A percentile compares a stretch with the other conserved stretches of the same genome.
phyloP scores from a whole-genome alignment of 345 rosid genomes.

The Brassica napus region DNA sequence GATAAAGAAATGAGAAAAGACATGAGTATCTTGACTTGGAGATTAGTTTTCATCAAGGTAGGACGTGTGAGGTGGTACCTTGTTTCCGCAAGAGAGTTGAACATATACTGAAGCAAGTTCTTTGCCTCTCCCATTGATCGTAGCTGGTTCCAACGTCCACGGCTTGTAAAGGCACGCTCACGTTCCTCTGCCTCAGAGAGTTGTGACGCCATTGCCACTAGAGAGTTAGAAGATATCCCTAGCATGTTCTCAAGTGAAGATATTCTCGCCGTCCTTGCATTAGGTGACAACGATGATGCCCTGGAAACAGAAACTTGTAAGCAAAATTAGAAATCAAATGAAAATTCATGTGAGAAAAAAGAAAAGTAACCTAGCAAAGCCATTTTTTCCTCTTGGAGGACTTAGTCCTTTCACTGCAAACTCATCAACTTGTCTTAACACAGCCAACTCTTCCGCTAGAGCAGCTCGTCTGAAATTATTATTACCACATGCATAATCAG shows the following conservation, averaged over 20 bases:
- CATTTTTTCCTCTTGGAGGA: constrained; percentile 93
- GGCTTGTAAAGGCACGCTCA: constrained; percentile 81
- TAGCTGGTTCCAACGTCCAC: constrained; percentile 98
- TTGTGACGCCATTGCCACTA: constrained; percentile 98
- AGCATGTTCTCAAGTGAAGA: constrained; percentile 95
- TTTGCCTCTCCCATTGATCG: constrained; percentile 99
- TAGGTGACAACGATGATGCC: constrained; percentile 93
- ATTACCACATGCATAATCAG: constrained; percentile 4
- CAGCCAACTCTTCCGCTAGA: constrained; percentile 84
- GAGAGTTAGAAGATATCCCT: constrained; percentile 86
- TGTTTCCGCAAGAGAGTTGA: constrained; percentile 79
- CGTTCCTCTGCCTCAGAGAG: constrained; percentile 98
- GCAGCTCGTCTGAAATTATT: constrained; percentile 75
- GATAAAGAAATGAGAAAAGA: constrained; percentile 1
- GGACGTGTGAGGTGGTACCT: constrained; percentile 51
- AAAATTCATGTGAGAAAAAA: background rate
- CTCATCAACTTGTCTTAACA: constrained; percentile 88
- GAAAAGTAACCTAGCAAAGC: constrained; percentile 80
- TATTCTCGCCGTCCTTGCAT: constrained; percentile 86
- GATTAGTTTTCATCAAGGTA: background rate
- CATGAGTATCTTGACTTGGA: background rate
- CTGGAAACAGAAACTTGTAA: constrained; percentile 45
- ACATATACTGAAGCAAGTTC: constrained; percentile 91
- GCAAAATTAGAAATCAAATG: background rate
- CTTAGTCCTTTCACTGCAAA: constrained; percentile 84